These are phyloP conservation scores for Verticillium longisporum DNA, from an alignment of 2,329 filamentous ascomycete species.

Conservation along the genomic window DNA sequence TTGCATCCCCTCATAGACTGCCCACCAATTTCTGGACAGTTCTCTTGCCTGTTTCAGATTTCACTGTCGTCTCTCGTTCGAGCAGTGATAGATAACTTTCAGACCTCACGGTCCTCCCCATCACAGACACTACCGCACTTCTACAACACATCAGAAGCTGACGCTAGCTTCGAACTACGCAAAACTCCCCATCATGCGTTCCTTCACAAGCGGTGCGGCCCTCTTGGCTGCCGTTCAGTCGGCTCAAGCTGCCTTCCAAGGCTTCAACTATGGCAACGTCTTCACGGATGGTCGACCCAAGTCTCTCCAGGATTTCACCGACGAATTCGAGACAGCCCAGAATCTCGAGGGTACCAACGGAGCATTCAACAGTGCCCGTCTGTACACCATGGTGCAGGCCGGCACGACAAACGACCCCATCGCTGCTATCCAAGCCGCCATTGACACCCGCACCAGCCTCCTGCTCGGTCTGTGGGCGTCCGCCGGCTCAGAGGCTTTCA, in stretches of 20 bases:
- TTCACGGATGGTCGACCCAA: conserved; percentile 56
- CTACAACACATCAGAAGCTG: background rate
- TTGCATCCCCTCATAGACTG: background rate
- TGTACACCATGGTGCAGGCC: conserved; percentile 72
- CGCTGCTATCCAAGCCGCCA: conserved; percentile 73
- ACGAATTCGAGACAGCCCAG: conserved; percentile 61
- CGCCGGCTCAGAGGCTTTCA: conserved; percentile 53
- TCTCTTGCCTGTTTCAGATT: background rate
- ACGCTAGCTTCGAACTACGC: too few relatives aligned
- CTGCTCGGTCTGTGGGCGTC: conserved; percentile 83
- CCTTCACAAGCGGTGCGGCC: conserved; percentile 7
- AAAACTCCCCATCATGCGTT: background rate
- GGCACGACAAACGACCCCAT: conserved; percentile 60
- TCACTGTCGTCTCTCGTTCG: background rate
- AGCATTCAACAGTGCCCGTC: conserved; percentile 59
- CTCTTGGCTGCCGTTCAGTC: conserved; percentile 26
- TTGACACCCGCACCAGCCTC: conserved; percentile 69
- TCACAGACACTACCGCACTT: background rate
- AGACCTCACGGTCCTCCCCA: background rate
- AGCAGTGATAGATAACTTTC: background rate
- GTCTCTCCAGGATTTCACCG: conserved; percentile 58
- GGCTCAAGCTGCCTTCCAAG: conserved; percentile 39
- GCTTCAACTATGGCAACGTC: conserved; percentile 68
- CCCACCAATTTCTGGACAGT: background rate
- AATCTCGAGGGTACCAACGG: conserved; percentile 56